phyloP scores from a whole-genome alignment of 1,284 basidiomycete species.

The Naganishia cerealis region DNA sequence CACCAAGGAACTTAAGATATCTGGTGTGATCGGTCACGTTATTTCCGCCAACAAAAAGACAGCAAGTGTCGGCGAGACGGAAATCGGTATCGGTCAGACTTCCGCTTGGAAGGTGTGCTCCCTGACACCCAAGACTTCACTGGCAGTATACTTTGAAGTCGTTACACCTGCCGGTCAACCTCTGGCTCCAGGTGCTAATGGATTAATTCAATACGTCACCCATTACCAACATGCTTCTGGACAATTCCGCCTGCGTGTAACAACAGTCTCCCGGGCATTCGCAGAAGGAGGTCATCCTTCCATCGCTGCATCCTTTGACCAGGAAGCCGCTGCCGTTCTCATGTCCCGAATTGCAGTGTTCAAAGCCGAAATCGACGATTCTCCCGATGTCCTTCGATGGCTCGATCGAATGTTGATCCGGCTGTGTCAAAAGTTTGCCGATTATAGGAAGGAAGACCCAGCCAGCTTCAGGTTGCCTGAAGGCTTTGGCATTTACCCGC shows the following conservation, averaged over 20 bases:
- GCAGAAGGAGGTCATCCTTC: constrained; percentile 92
- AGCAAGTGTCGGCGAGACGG: constrained; percentile 94
- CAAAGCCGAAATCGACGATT: constrained; percentile 99
- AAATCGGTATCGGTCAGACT: constrained; percentile 97
- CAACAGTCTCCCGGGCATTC: constrained; percentile 94
- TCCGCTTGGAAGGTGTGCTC: constrained; percentile 99
- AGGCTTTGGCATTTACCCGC: constrained; percentile 98
- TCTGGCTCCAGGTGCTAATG: constrained; percentile 83
- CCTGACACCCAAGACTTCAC: constrained; percentile 82
- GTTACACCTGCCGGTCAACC: constrained; percentile 97
- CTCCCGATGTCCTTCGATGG: constrained; percentile 95
- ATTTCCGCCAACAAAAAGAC: constrained; percentile 97
- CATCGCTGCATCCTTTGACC: constrained; percentile 93
- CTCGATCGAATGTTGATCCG: constrained; percentile 98
- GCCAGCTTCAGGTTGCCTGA: constrained; percentile 88
- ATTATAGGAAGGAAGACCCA: constrained; percentile 97
- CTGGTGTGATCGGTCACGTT: constrained; percentile 94
- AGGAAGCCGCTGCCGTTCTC: constrained; percentile 95
- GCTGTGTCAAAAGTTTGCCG: constrained; percentile 98
- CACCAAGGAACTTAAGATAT: constrained; percentile 97
- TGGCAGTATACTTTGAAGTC: constrained; percentile 96
- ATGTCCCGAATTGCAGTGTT: constrained; percentile 99
- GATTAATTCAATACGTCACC: constrained; percentile 96
- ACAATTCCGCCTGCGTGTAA: constrained; percentile 89
- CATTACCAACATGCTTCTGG: constrained; percentile 98